These are phyloP conservation scores for Remersonia thermophila DNA, from an alignment of 2,329 filamentous ascomycete genomes.

Conservation along the genomic window DNA sequence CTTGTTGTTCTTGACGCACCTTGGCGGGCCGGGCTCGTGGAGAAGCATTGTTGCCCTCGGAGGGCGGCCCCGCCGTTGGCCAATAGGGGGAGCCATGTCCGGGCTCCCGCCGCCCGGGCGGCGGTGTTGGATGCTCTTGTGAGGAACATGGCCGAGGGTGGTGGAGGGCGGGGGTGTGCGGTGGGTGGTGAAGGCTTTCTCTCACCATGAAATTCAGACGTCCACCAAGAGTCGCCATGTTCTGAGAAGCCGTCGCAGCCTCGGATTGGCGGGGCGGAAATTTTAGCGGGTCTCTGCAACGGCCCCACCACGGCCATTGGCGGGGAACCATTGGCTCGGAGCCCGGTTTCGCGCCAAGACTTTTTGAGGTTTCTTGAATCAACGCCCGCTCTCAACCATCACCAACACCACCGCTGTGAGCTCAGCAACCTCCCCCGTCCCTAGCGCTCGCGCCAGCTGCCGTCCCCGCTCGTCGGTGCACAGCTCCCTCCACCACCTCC, in stretches of 20 bases:
- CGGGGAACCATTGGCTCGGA: not conserved
- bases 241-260: no score
- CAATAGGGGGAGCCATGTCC: slow-evolving; percentile 11
- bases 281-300: slow-evolving; percentile 6
- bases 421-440: no score
- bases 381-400: not conserved
- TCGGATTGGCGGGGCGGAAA: not conserved
- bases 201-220: not conserved
- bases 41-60: slow-evolving; percentile 17
- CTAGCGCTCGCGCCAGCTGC: no score
- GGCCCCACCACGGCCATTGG: not conserved
- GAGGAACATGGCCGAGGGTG: slow-evolving; percentile 14
- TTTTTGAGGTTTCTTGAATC: no score
- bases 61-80: slow-evolving; percentile 3
- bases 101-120: slow-evolving; percentile 15
- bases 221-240: not conserved
- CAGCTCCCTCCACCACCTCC: no score
- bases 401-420: no score
- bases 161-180: no score
- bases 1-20: slow-evolving; percentile 7
- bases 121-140: slow-evolving; percentile 11
- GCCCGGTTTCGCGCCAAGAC: not conserved
- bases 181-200: not conserved
- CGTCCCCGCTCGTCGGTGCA: no score
- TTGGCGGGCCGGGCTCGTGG: slow-evolving; percentile 3